Evolutionary conservation across 345 rosid genomes (phyloP), one percentile per base, ranked within the genome.

Genomic region (Viola odorata): DNA sequence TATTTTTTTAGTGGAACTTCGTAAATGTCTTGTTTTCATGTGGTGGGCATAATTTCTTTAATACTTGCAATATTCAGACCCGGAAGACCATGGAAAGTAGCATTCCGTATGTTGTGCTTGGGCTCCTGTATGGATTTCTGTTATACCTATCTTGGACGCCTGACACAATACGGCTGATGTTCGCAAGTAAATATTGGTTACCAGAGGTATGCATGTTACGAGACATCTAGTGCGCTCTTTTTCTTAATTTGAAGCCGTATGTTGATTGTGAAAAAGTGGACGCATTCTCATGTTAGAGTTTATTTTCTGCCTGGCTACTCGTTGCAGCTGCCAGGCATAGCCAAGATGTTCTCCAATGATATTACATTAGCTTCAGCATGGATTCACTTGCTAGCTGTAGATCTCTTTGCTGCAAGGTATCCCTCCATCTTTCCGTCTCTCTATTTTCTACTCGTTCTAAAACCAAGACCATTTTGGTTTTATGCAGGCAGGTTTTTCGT

Each of bases 371-470:
- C 97, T 77, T 94, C 99, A 58, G 96, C 89, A 8, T 94, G 99
- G 99, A 86, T 94, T 84, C 97, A 89, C 78, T 82, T 87, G 53
- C 73, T 94, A 58, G 83, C 80, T 45, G 61, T 94, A 6, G 97
- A 94, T 80, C 99, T 89, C 63, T 94, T 83, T 38, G 96, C 99
- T 10, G 99, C 99, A 49, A 84, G 97, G 96, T 92, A 51, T 42
- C 36, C 58, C 16, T 44, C 36, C 16, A 37, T 8, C 50, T 63
- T 37, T 14, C 49, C 12, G 8, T 49, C 45, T 16, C 63, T 11
- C 42, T 45, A 37, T 44, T 40, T 37, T 53, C 40, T 14, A n/a
- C 16, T 37, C 51, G 39, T 41, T 11, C 64, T 45, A 73, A 76
- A 60, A 32, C 15, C 14, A 41, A 12, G 47, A 50, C 10, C 12